Evolutionary conservation across 2,329 filamentous ascomycete species (phyloP).

Genomic region (Colletotrichum liaoningense): DNA sequence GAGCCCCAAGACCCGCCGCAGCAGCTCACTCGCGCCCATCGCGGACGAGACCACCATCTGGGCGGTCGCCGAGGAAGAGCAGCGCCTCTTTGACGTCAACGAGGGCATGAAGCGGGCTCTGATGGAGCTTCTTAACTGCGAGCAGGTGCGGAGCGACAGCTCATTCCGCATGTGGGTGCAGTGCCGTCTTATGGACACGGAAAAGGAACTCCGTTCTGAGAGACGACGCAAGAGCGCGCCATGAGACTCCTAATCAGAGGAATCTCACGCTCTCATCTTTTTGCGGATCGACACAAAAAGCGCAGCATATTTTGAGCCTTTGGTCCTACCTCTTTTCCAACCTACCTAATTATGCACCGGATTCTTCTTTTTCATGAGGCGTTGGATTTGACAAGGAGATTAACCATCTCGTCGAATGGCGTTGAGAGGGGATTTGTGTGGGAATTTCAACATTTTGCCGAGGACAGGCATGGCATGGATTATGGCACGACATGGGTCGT

Average conservation of each 20-base stretch:
- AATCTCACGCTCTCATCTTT: neutral
- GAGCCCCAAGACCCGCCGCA: slow-evolving; percentile 32
- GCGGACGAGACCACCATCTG: slow-evolving; percentile 59
- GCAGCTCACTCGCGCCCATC: slow-evolving; percentile 49
- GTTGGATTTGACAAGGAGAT: neutral
- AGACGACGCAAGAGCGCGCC: slow-evolving; percentile 51
- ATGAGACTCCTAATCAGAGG: neutral
- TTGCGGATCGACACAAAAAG: slow-evolving; percentile 7
- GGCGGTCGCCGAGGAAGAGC: slow-evolving; percentile 64
- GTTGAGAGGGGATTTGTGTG: slow-evolving; percentile 8
- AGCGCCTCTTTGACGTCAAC: slow-evolving; percentile 66
- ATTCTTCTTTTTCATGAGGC: neutral
- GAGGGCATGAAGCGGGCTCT: slow-evolving; percentile 71
- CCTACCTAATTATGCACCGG: neutral
- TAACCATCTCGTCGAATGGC: slow-evolving; percentile 14
- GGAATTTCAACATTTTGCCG: neutral
- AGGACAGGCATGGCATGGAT: neutral
- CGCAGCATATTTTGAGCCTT: neutral
- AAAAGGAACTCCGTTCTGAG: slow-evolving; percentile 67
- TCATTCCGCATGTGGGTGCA: slow-evolving; percentile 70
- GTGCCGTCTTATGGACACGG: slow-evolving; percentile 68
- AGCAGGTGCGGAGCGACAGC: slow-evolving; percentile 61
- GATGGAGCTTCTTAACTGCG: slow-evolving; percentile 72
- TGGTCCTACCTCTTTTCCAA: neutral
- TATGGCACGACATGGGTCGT: neutral